Evolutionary conservation across 2,329 filamentous ascomycete species (phyloP).

Genomic region (Calonectria naviculata): DNA sequence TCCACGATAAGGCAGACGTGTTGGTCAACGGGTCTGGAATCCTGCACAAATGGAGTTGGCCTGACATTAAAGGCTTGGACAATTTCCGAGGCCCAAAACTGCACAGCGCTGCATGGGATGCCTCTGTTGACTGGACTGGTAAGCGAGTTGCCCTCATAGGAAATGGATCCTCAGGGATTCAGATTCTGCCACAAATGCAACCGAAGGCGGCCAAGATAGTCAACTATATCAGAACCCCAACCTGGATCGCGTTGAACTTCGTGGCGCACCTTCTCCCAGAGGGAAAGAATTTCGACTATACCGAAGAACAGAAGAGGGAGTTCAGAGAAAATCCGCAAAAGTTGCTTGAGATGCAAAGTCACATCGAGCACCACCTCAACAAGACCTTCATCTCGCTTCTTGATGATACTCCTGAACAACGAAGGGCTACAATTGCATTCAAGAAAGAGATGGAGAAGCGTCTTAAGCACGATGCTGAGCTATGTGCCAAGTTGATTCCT

Average conservation of each 20-base stretch:
- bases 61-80: constrained; percentile 59
- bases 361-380: constrained; percentile 44
- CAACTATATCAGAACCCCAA: constrained; percentile 39
- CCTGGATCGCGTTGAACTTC: constrained; percentile 40
- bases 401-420: not conserved
- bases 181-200: constrained; percentile 58
- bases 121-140: constrained; percentile 49
- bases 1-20: not conserved
- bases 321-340: constrained; percentile 52
- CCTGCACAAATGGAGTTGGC: constrained; percentile 47
- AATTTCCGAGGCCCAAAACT: constrained; percentile 61
- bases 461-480: constrained; percentile 11
- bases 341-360: constrained; percentile 50
- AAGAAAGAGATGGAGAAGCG: constrained; percentile 11
- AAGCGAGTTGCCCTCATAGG: constrained; percentile 63
- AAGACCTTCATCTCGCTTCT: constrained; percentile 1
- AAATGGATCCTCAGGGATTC: constrained; percentile 61
- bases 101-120: constrained; percentile 54
- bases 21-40: constrained; percentile 4
- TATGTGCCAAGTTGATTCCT: constrained; percentile 30
- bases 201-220: constrained; percentile 33
- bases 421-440: not conserved
- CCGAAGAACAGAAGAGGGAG: constrained; percentile 46
- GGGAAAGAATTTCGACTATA: constrained; percentile 37
- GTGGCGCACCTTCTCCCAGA: constrained; percentile 27